Conservation (phyloP, 2,329 filamentous ascomycete species). For the Hymenoscyphus salicellus region DNA sequence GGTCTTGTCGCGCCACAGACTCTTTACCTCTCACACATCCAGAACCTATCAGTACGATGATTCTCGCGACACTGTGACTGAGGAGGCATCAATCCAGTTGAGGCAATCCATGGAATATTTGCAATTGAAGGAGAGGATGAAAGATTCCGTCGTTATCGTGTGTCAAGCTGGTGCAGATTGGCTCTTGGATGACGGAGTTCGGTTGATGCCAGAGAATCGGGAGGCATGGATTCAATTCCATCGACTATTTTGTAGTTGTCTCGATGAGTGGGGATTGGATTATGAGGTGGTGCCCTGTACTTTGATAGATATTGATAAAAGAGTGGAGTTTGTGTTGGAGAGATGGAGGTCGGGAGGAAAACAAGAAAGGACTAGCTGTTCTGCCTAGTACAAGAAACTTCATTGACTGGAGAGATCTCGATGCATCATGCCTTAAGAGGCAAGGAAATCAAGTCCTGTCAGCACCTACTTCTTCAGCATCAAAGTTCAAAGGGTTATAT, state of each 20-base stretch:
- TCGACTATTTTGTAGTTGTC: slow-evolving; percentile 12
- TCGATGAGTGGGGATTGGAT: slow-evolving; percentile 10
- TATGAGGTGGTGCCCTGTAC: slow-evolving; percentile 12
- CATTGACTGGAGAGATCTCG: slow-evolving; percentile 1
- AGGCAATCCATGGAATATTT: slow-evolving; percentile 7
- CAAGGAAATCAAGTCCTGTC: slow-evolving; percentile 12
- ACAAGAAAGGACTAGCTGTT: slow-evolving; percentile 2
- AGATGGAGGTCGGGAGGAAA: slow-evolving; percentile 3
- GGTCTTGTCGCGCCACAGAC: no score
- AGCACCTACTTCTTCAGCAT: slow-evolving; percentile 11
- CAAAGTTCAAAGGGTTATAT: slow-evolving; percentile 8
- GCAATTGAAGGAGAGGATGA: slow-evolving; percentile 6
- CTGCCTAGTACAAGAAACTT: slow-evolving; percentile 2
- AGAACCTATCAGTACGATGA: no score
- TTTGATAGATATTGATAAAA: slow-evolving; percentile 3
- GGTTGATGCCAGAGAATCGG: slow-evolving; percentile 14
- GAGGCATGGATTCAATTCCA: slow-evolving; percentile 14
- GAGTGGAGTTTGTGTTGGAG: slow-evolving; percentile 11
- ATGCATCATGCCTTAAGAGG: slow-evolving; percentile 10
- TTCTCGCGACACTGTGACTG: not conserved
- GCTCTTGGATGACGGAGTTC: slow-evolving; percentile 12
- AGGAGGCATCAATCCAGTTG: slow-evolving; percentile 3
- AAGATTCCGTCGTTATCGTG: slow-evolving; percentile 6
- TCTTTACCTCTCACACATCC: no score
- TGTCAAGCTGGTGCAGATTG: slow-evolving; percentile 15